These are phyloP conservation scores for Epichloe glyceriae DNA, from an alignment of 2,329 filamentous ascomycete species.

Conservation along the genomic window DNA sequence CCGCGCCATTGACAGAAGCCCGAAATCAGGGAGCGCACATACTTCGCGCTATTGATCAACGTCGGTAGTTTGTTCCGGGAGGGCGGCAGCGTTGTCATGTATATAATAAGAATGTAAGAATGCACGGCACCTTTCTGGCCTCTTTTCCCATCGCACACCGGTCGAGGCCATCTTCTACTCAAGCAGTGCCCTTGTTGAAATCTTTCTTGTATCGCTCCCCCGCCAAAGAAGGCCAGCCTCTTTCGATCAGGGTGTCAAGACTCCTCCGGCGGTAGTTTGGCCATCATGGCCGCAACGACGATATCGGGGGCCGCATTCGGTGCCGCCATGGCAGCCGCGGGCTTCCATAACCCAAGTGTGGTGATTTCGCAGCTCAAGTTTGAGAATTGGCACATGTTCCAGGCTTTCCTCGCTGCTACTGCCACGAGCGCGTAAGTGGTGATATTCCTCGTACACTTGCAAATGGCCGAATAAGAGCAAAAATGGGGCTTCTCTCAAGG, in stretches of 20 bases:
- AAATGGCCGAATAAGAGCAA: too few species aligned
- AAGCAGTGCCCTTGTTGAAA: too few species aligned
- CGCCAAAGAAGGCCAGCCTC: too few species aligned
- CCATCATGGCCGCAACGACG: conserved; percentile 1
- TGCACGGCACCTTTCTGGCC: background rate
- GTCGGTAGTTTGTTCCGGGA: background rate
- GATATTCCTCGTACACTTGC: too few species aligned
- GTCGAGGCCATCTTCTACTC: background rate
- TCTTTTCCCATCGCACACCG: background rate
- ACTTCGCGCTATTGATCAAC: background rate
- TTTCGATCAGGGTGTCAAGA: background rate
- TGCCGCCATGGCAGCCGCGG: conserved; percentile 44
- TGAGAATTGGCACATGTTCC: conserved; percentile 51
- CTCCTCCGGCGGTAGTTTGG: too few species aligned
- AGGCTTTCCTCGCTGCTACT: conserved; percentile 49
- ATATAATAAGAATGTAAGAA: background rate
- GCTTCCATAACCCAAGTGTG: conserved; percentile 45
- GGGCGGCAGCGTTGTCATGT: background rate
- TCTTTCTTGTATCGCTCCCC: too few species aligned
- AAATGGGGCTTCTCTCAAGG: too few species aligned
- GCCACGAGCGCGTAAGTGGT: conserved; percentile 45
- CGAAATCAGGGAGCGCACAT: background rate
- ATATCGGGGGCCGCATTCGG: conserved; percentile 47
- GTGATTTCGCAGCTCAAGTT: conserved; percentile 49
- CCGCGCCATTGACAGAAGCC: background rate